A percentile compares a stretch with the other conserved stretches of the same genome.
phyloP scores from a whole-genome alignment of 1,284 basidiomycete genomes.

The Termitomyces sp. region DNA sequence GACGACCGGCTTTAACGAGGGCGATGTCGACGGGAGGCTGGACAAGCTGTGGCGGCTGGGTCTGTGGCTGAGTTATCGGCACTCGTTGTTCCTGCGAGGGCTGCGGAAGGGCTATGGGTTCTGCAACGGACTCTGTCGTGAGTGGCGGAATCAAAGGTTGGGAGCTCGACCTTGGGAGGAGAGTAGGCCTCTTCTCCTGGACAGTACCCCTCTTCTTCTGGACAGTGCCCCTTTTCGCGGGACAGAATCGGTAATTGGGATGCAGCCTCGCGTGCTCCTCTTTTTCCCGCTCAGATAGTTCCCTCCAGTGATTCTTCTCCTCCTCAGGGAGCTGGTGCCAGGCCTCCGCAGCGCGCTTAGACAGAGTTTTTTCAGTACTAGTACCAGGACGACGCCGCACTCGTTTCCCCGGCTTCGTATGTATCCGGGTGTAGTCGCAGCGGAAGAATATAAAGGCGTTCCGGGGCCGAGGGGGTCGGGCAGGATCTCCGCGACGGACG shows the following conservation, averaged over 20 bases:
- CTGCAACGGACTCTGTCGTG: neutral
- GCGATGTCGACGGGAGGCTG: slow-evolving; percentile 9
- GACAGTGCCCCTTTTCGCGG: slow-evolving; percentile 34
- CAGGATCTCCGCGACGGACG: slow-evolving; percentile 36
- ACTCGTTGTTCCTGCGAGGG: slow-evolving; percentile 6
- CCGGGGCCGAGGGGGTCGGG: slow-evolving; percentile 76
- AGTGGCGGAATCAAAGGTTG: slow-evolving; percentile 1
- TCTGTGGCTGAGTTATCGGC: neutral
- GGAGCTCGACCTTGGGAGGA: slow-evolving; percentile 4
- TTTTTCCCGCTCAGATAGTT: slow-evolving; percentile 46
- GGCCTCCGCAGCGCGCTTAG: slow-evolving; percentile 56
- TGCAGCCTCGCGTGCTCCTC: slow-evolving; percentile 47
- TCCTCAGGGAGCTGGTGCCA: slow-evolving; percentile 46
- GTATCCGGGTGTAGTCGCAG: slow-evolving; percentile 54
- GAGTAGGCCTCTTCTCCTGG: slow-evolving; percentile 15
- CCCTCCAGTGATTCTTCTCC: slow-evolving; percentile 45
- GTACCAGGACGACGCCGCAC: slow-evolving; percentile 25
- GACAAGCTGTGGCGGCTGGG: slow-evolving; percentile 5
- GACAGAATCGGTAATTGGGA: slow-evolving; percentile 60
- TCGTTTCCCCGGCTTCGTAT: slow-evolving; percentile 30
- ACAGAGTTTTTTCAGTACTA: slow-evolving; percentile 38
- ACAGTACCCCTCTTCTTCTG: slow-evolving; percentile 26
- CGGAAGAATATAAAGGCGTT: slow-evolving; percentile 91
- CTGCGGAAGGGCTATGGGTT: slow-evolving; percentile 2
- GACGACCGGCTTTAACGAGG: slow-evolving; percentile 19